phyloP scores from a whole-genome alignment of 352 stramenopile genomes.

The Globisporangium emineosum region DNA sequence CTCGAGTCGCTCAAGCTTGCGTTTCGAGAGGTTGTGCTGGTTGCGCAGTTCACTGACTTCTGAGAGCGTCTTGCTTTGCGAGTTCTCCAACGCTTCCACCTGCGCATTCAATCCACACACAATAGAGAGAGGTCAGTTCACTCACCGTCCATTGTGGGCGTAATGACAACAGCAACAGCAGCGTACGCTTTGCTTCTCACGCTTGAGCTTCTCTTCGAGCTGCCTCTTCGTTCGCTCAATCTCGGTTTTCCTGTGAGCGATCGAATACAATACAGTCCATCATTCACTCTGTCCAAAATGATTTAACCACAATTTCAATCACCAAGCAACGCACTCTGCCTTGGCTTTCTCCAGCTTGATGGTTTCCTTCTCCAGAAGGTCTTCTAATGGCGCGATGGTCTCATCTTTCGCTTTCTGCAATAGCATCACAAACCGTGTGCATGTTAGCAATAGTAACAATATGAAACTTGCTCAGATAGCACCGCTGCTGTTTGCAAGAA shows the following conservation, averaged over 20 bases:
- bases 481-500: background rate
- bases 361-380: conserved; percentile 65
- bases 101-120: conserved; percentile 17
- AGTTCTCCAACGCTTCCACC: conserved; percentile 62
- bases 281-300: background rate
- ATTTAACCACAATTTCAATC: background rate
- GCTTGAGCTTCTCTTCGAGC: conserved; percentile 61
- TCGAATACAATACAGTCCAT: background rate
- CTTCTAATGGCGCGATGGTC: conserved; percentile 57
- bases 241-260: conserved; percentile 39
- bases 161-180: background rate
- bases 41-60: conserved; percentile 71
- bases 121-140: background rate
- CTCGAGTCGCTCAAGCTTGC: conserved; percentile 70
- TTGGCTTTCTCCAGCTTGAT: conserved; percentile 64
- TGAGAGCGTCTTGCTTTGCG: conserved; percentile 63
- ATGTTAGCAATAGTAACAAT: background rate
- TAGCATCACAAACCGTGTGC: background rate
- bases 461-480: background rate
- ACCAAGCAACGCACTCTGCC: conserved; percentile 34
- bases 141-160: background rate
- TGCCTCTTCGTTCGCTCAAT: conserved; percentile 46
- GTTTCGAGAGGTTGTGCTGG: conserved; percentile 59
- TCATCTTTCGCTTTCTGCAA: conserved; percentile 61
- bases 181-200: conserved; percentile 50